Evolutionary conservation across 2,329 filamentous ascomycete genomes (phyloP), one percentile per base, ranked within the genome.

Genomic region (Colletotrichum musae): DNA sequence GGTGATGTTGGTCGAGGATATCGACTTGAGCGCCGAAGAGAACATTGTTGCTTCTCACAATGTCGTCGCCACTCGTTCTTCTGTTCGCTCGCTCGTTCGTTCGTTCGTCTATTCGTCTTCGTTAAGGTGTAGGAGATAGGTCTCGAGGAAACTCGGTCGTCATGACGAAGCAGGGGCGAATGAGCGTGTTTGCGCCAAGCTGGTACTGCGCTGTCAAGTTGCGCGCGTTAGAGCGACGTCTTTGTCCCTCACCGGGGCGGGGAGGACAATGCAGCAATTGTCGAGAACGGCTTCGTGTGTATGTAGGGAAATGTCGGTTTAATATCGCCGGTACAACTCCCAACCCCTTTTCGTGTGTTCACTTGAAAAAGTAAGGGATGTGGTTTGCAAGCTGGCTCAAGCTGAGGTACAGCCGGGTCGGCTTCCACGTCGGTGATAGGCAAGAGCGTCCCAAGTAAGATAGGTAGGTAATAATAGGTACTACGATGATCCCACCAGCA

Each of bases 1-100:
- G 69, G 91, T 91, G 83, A 99, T 98, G 82, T 98, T 97, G 70
- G 93, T 87, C 75, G 89, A 95, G 73, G 91, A 92, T 80, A 98
- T 95, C 72, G 95, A 97, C 83, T 98, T 98, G 79, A 98, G 88
- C 73, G 94, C 94, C 71, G 92, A 95, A 77, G 94, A 94, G 82
- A 98, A 97, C 95, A 98, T 62, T 79, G 73, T 66, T 71, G 70
- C 69, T 57, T 69, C 63, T 67, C 41, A 36, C n/a, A 28, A 45
- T 5, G 18, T 28, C 10, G 32, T 36, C 32, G 32, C 9, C 32
- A 36, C 32, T 36, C 32, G 32, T 36, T 36, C 32, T 36, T 36
- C 32, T 36, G 32, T 36, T 36, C 32, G 32, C 10, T 7, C 32
- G 32, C 10, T 10, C 32, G 32, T 36, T 10, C 32, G 32, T 36